Evolutionary conservation across 2,329 filamentous ascomycete genomes (phyloP).

Genomic region (Emericellopsis atlantica): DNA sequence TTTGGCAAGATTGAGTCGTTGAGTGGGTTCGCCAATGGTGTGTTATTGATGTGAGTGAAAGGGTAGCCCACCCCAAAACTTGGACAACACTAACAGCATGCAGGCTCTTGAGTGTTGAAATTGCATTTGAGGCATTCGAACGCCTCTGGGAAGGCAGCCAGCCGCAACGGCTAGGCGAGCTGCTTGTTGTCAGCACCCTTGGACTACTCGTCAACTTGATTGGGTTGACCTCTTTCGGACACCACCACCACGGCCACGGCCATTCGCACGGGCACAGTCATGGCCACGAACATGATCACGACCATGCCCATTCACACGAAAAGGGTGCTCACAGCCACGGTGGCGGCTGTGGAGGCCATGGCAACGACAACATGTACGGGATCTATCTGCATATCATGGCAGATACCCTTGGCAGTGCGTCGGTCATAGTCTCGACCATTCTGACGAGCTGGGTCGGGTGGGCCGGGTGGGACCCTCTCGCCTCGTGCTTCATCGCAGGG

Average conservation of each 20-base stretch:
- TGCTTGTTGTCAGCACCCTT: constrained; percentile 77
- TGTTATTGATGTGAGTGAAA: constrained; percentile 66
- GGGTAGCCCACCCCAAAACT: background rate
- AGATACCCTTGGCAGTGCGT: constrained; percentile 86
- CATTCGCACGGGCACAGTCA: constrained; percentile 25
- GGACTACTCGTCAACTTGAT: constrained; percentile 86
- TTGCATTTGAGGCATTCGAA: constrained; percentile 88
- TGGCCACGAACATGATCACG: constrained; percentile 25
- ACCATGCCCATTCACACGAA: constrained; percentile 23
- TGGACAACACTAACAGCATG: background rate
- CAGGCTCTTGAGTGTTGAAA: constrained; percentile 87
- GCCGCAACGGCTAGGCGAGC: constrained; percentile 72
- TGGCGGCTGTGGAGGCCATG: constrained; percentile 32
- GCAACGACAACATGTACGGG: constrained; percentile 95
- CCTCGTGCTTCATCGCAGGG: constrained; percentile 84
- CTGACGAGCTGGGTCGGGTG: constrained; percentile 81
- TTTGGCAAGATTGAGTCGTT: constrained; percentile 95
- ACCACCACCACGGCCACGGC: constrained; percentile 35
- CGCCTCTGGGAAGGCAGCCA: constrained; percentile 72
- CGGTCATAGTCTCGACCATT: constrained; percentile 83
- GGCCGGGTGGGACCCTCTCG: constrained; percentile 89
- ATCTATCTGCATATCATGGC: constrained; percentile 94
- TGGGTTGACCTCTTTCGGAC: constrained; percentile 75
- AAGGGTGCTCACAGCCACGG: constrained; percentile 23
- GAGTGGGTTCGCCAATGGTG: constrained; percentile 90